A percentile compares a stretch with the other conserved stretches of the same genome.
phyloP scores from a whole-genome alignment of 2,329 filamentous ascomycete species.

The Pseudocercospora fijiensis region DNA sequence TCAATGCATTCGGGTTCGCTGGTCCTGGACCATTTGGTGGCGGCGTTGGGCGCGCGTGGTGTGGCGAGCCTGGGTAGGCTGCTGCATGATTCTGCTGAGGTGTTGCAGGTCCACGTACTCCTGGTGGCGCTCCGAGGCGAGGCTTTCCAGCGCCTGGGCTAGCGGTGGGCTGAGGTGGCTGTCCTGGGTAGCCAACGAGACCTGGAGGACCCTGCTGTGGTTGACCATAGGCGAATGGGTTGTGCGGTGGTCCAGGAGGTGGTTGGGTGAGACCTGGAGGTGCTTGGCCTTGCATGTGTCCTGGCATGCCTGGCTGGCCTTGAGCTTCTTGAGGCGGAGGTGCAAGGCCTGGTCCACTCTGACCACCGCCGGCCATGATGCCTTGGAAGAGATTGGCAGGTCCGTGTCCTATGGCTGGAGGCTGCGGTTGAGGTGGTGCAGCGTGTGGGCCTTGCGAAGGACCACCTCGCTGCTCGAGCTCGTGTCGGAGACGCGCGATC shows the following conservation, averaged over 20 bases:
- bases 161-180: constrained; percentile 78
- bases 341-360: constrained; percentile 80
- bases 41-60: constrained; percentile 81
- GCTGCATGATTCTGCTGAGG: constrained; percentile 88
- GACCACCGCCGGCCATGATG: constrained; percentile 89
- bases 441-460: constrained; percentile 65
- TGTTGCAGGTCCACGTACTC: constrained; percentile 66
- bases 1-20: constrained; percentile 31
- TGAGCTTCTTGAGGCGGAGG: constrained; percentile 57
- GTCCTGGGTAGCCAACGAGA: constrained; percentile 75
- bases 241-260: constrained; percentile 60
- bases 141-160: constrained; percentile 82
- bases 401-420: constrained; percentile 81
- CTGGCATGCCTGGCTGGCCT: constrained; percentile 55
- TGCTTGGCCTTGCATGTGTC: constrained; percentile 71
- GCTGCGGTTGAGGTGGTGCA: constrained; percentile 78
- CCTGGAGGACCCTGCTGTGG: constrained; percentile 62
- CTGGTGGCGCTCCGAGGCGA: constrained; percentile 29
- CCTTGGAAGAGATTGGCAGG: constrained; percentile 88
- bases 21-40: constrained; percentile 40
- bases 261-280: constrained; percentile 63
- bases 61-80: constrained; percentile 84
- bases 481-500: constrained; percentile 77
- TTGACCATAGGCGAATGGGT: constrained; percentile 62
- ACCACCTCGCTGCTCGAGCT: constrained; percentile 72